Evolutionary conservation across 1,284 basidiomycete species (phyloP).

Genomic region (Trametes hirsuta): DNA sequence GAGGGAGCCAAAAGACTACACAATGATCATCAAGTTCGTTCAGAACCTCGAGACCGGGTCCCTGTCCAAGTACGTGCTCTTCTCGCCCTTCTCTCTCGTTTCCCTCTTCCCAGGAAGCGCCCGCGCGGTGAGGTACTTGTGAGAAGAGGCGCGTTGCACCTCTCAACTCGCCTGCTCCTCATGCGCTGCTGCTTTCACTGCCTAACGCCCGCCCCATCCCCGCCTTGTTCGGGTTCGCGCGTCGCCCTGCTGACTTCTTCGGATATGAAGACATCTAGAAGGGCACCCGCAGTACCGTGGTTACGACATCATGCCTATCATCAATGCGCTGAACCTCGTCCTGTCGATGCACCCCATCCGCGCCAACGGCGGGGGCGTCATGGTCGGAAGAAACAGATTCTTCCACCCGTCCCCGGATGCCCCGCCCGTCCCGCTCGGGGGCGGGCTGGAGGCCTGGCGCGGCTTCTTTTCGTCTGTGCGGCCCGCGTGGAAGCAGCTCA

Average conservation of each 20-base stretch:
- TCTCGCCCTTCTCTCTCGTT: not conserved
- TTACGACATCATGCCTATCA: slow-evolving; percentile 67
- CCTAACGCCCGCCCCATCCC: slow-evolving; percentile 1
- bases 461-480: slow-evolving; percentile 80
- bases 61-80: slow-evolving; percentile 51
- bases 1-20: slow-evolving; percentile 55
- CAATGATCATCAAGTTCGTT: slow-evolving; percentile 60
- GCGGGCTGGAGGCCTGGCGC: slow-evolving; percentile 67
- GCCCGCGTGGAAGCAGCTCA: slow-evolving; percentile 69
- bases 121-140: slow-evolving; percentile 24
- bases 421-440: slow-evolving; percentile 52
- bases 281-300: slow-evolving; percentile 62
- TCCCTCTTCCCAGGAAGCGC: slow-evolving; percentile 14
- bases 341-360: slow-evolving; percentile 64
- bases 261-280: slow-evolving; percentile 52
- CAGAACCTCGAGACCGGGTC: slow-evolving; percentile 62
- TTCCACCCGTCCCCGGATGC: slow-evolving; percentile 62
- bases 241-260: slow-evolving; percentile 21
- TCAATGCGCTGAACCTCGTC: slow-evolving; percentile 76
- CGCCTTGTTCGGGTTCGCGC: slow-evolving; percentile 8
- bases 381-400: slow-evolving; percentile 76
- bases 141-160: slow-evolving; percentile 14
- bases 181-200: slow-evolving; percentile 21
- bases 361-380: slow-evolving; percentile 61
- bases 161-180: slow-evolving; percentile 22